Evolutionary conservation across 176 grass and related monocot species (phyloP), one percentile per base, ranked within the genome.

Genomic region (Triticum dicoccoides): DNA sequence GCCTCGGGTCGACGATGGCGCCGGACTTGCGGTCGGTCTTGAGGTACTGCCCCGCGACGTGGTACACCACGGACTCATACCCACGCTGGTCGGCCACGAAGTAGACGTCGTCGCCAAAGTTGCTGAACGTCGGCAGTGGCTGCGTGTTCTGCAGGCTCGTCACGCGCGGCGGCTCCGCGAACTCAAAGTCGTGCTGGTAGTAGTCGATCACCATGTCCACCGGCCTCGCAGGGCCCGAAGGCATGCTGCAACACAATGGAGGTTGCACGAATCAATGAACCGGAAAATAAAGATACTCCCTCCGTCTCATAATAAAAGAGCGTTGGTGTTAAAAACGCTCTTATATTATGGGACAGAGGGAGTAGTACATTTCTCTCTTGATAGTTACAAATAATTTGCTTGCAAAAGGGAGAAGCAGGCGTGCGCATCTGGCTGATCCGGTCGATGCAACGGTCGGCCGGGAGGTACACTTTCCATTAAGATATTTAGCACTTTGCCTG

Each of bases 181-280:
- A 92, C 83, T 95, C 90, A n/a, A 83, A 92, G 77, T 95, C 90
- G 27, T 86, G 65, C 13, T 18, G 56, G 80, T 62, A 94, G 87
- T 95, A 95, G 71, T 95, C 92, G 25, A 92, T 13, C 73, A 79
- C 85, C 92, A 95, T 95, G 27, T 90, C 87, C n/a, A 95, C 37
- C 5, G 89, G 76, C 8, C 54, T 80, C 20, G 14, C 58, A 59
- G 78, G 54, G 29, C 69, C 78, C 4, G 41, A 45, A 27, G 77
- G 81, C 69, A 29, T 13, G 1, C 76, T 79, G 73, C 1, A 23
- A 0, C 52, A 20, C 17, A 18, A 56, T 1, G 2, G 17, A 20
- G 8, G 27, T 76, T 14, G 27, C 45, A 52, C 25, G 6, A 2
- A 67, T 67, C 14, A 33, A 30, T 14, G 25, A 11, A 76, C 4